Base-by-base conservation (phyloP, 768 basidiomycete genomes). In the Chalciporus pseudorubinellus region DNA sequence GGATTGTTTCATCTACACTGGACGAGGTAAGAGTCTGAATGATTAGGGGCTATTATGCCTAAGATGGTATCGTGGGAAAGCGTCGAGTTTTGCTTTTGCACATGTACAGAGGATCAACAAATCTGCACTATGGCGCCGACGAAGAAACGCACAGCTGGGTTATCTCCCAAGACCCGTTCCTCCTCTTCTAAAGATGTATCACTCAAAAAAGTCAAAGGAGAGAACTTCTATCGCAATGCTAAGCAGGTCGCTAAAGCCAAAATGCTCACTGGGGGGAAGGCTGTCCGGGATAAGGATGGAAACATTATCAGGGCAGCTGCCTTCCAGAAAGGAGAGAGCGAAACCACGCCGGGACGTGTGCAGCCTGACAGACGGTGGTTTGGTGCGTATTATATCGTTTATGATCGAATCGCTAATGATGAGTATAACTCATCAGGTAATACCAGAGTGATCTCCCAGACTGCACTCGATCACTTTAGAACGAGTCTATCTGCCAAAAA, bases 151-250 rank as follows among this genome's bases (percentile, higher is more conserved):
- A 33, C 55, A 6, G 61, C 69, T 4, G 19, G 20, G 12, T 52
- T 64, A 11, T 67, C 70, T 1, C 48, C 71, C 24, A 73, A 74
- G 55, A 56, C 58, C 12, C 72, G 73, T 16, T 72, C 72, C 19
- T 70, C 71, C 11, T 77, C 80, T n/a, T 74, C 77, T 20, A 74
- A 77, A n/a, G 74, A 77, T 14, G 58, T 79, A 1, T 75, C 81
- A 4, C 74, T 90, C 39, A 80, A 82, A 58, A 86, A 77, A 68
- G 81, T 88, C 57, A 93, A 92, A 66, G 95, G 94, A 64, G 93
- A 97, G 75, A 99, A 95, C 70, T 98, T 98, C 76, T 99, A 97
- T 74, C 90, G 94, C 70, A 84, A 94, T 87, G 94, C 92, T 39
- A 98, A 98, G 68, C 77, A 84, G 62, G 92, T 85, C 33, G 74